Percentiles rank a stretch among this genome's conserved stretches.
These are phyloP conservation scores for Aspergillus cavernicola DNA, from an alignment of 495 filamentous ascomycete species.

Conservation along the genomic window DNA sequence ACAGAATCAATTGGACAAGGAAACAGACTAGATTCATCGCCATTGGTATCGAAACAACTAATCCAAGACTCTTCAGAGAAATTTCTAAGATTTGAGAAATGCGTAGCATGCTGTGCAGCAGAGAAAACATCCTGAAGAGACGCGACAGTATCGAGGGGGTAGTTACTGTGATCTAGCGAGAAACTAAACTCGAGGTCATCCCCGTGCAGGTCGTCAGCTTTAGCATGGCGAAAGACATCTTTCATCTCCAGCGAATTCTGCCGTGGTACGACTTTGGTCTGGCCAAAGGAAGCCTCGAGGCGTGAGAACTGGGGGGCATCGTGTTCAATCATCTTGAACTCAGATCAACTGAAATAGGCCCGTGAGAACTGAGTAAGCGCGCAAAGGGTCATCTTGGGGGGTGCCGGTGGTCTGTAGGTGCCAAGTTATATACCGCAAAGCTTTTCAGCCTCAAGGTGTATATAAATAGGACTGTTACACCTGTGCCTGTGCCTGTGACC, in stretches of 20 bases:
- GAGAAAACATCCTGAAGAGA: neutral
- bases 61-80: neutral
- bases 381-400: neutral
- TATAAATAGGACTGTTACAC: too few species aligned
- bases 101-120: neutral
- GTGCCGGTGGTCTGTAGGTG: neutral
- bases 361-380: neutral
- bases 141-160: neutral
- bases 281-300: neutral
- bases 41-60: neutral
- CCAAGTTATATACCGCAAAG: neutral
- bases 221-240: conserved; percentile 1
- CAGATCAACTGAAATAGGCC: neutral
- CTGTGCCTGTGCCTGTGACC: too few species aligned
- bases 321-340: neutral
- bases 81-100: neutral
- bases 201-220: neutral
- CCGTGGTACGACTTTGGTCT: neutral
- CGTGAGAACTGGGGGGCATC: neutral
- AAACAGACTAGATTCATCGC: neutral
- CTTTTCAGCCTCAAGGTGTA: neutral
- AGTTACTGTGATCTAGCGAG: neutral
- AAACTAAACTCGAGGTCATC: neutral
- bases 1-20: neutral
- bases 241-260: neutral